Evolutionary conservation across 176 grass and related monocot species (phyloP), one percentile per base, ranked within the genome.

Genomic region (Chrysopogon serrulatus): DNA sequence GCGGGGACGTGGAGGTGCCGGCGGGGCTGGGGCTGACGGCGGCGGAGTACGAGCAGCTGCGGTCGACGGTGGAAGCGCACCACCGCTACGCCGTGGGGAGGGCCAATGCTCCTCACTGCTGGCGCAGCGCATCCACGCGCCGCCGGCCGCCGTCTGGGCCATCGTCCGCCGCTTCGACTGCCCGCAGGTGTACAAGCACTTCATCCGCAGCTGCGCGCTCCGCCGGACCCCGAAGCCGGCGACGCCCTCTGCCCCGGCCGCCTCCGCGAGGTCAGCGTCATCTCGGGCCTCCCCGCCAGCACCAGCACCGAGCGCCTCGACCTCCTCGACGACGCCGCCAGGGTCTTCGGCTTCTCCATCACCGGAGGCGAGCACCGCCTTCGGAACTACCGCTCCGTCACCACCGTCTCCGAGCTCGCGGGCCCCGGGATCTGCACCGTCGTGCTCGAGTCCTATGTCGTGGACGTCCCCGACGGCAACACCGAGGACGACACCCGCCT

Each of bases 141-240:
- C 92, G n/a, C 71, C 95, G n/a, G 65, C 68, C 63, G 76, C 84
- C 17, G 92, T 93, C 61, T 98, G 96, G 96, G 83, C 87, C 45
- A 56, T 93, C 37, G 96, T 98, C 56, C 91, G 91, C 26, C 91
- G 91, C 57, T 98, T 98, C 76, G 93, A 98, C 85, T 86, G 87
- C 63, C 96, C 93, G 13, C 96, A 98, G 85, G 92, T 95, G 74
- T 98, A 98, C 91, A 98, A 98, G 77, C 96, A 98, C 96, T 98
- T 98, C 88, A 95, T 95, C 90, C 96, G 91, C 34, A 95, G 91
- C 84, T 98, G 92, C 80, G 19, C 83, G 53, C 71, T 98, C 79
- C 86, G 85, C 60, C 84, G 19, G 84, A 87, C 89, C 67, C 92
- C 39, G 87, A 82, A 0, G 87, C 80, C 16, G 80, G 88, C 76